These are phyloP conservation scores for Xylaria longipes DNA, from an alignment of 495 filamentous ascomycete species.

Conservation along the genomic window DNA sequence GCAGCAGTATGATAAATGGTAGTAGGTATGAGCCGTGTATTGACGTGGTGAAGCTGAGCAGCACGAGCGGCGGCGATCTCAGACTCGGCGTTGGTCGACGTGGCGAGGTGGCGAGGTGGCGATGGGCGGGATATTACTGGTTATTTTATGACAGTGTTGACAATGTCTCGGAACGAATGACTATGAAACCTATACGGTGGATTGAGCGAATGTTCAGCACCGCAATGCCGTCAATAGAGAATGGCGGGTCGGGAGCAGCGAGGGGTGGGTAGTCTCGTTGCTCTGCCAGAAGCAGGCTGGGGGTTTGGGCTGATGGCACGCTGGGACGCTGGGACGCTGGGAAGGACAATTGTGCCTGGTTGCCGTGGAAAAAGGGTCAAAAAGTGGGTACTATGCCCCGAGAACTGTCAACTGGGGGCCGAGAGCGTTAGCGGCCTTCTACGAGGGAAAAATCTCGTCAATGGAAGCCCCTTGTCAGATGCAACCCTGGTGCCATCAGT, in stretches of 20 bases:
- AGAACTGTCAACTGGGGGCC: neutral
- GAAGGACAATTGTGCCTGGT: neutral
- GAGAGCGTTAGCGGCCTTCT: too few relatives aligned
- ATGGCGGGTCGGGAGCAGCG: conserved; percentile 12
- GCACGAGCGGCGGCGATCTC: conserved; percentile 18
- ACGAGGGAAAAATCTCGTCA: too few relatives aligned
- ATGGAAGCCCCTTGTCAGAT: neutral
- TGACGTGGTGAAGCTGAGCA: neutral
- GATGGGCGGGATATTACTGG: conserved; percentile 5
- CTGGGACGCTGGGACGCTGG: neutral
- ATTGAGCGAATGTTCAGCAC: neutral
- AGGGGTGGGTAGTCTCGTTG: conserved; percentile 26
- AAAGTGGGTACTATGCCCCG: neutral
- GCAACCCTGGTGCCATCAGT: neutral
- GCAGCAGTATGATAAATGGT: neutral
- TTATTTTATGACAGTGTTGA: neutral
- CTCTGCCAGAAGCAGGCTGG: conserved; percentile 26
- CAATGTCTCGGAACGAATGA: conserved; percentile 25
- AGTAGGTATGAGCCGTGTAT: neutral
- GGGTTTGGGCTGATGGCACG: conserved; percentile 2
- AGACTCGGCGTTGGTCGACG: conserved; percentile 10
- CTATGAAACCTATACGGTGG: conserved; percentile 15
- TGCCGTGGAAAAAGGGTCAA: conserved; percentile 12
- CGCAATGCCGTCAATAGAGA: neutral
- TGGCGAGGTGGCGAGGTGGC: neutral